Evolutionary conservation across 2,329 filamentous ascomycete species (phyloP), one percentile per base, ranked within the genome.

Genomic region (Aspergillus clavatus): DNA sequence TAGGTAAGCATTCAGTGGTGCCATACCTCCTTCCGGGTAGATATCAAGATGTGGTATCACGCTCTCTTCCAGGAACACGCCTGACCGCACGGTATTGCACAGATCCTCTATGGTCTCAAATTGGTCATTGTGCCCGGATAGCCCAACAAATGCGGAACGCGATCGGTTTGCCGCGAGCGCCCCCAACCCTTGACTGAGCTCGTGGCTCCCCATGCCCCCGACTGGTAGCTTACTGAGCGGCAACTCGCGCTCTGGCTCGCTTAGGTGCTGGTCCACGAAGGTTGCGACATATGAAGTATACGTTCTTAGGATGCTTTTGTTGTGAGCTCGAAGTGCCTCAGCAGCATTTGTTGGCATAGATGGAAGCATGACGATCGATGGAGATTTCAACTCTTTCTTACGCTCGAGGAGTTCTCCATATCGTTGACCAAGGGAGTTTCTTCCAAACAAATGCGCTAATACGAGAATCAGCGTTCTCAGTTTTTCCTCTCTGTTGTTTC

Each of bases 11-110:
- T 71, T 70, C 11, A 70, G 50, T 48, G 65, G 50, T 45, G 74
- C 71, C 2, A 69, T 60, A 4, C 66, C 61, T 42, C 84, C 78
- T 21, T 81, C 69, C 0, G 80, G 78, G 53, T 78, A 78, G 8
- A 87, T 67, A 4, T 75, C 74, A 4, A 89, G 73, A 59, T 85
- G 79, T 0, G 87, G 87, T 19, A 91, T 80, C 1, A 84, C 82
- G 0, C 83, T 77, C 57, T 87, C 78, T 56, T 91, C 87, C 0
- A 91, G 75, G 68, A 88, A 89, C 1, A 91, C 79, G 0, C 81
- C 85, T 5, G 73, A 73, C 22, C 87, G 80, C 6, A 79, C 76
- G 1, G 79, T 83, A 7, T 71, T 69, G 61, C 84, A 87, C 1
- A 91, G 74, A 40, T 89, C 84, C 14, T 77, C 72, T 14, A 89